Conservation (phyloP, 352 stramenopile species). For the Thraustochytrium sp. region DNA sequence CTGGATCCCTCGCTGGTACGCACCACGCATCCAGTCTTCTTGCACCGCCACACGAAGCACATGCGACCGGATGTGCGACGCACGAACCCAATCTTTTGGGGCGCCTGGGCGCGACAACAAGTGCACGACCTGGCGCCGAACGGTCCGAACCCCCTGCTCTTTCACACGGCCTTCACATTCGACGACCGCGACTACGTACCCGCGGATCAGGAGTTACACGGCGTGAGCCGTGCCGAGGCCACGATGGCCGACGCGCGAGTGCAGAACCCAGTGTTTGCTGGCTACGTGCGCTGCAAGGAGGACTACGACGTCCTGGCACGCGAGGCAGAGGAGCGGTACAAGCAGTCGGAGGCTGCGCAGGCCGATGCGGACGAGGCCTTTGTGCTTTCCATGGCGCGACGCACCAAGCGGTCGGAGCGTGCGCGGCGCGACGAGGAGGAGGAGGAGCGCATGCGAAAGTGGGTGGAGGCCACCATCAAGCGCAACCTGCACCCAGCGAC, state of each 20-base stretch:
- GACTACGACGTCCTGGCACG: background rate
- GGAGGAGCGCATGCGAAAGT: background rate
- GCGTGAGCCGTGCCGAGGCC: background rate
- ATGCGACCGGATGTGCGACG: background rate
- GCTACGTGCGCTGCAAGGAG: background rate
- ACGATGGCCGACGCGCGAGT: background rate
- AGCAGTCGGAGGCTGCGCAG: background rate
- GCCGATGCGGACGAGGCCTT: slow-evolving; percentile 8
- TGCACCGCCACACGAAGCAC: background rate
- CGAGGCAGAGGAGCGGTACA: background rate
- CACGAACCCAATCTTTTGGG: slow-evolving; percentile 14
- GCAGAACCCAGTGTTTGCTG: background rate
- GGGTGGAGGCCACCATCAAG: background rate
- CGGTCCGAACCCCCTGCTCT: background rate
- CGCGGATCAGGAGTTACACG: background rate
- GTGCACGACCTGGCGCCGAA: background rate
- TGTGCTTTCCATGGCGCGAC: background rate
- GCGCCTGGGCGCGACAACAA: background rate
- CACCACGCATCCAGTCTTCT: background rate
- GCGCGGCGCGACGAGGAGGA: background rate
- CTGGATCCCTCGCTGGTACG: too few relatives aligned
- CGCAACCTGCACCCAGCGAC: slow-evolving; percentile 20
- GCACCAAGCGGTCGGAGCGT: background rate
- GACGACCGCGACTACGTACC: slow-evolving; percentile 8
- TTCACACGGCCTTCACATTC: background rate